Conservation (phyloP, 768 basidiomycete genomes). For the Trametes meyenii region DNA sequence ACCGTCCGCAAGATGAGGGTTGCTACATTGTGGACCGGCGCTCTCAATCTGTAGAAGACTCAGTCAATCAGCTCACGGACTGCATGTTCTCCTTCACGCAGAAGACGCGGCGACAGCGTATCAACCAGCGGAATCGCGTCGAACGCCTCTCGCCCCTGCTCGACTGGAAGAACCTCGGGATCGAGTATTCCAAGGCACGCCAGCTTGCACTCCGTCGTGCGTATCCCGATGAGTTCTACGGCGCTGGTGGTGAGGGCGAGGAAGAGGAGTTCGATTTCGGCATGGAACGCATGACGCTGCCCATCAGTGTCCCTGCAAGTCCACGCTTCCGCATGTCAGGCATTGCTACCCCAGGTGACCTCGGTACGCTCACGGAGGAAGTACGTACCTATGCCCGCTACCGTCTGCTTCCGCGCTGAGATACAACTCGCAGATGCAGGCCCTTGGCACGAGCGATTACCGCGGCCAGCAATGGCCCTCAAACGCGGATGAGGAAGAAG, state of each 20-base stretch:
- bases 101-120: conserved; percentile 93
- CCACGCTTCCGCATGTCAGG: conserved; percentile 78
- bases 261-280: conserved; percentile 63
- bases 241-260: conserved; percentile 52
- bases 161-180: conserved; percentile 98
- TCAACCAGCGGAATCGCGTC: conserved; percentile 98
- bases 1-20: conserved; percentile 91
- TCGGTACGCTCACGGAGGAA: conserved; percentile 88
- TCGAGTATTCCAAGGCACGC: conserved; percentile 95
- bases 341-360: conserved; percentile 88
- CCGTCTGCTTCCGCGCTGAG: background rate
- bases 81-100: conserved; percentile 74
- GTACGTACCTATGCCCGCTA: conserved; percentile 39
- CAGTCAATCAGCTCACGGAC: conserved; percentile 80
- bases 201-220: conserved; percentile 90
- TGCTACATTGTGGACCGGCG: conserved; percentile 97
- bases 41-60: conserved; percentile 86
- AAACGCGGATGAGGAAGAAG: conserved; percentile 80
- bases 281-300: conserved; percentile 62
- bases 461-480: conserved; percentile 66
- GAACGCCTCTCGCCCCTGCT: conserved; percentile 91
- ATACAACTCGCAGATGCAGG: conserved; percentile 70
- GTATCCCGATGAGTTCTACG: conserved; percentile 92
- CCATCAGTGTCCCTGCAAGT: conserved; percentile 83
- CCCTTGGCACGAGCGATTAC: conserved; percentile 85